Conservation (phyloP, 805 yeast genomes). For the Candida ovalis region DNA sequence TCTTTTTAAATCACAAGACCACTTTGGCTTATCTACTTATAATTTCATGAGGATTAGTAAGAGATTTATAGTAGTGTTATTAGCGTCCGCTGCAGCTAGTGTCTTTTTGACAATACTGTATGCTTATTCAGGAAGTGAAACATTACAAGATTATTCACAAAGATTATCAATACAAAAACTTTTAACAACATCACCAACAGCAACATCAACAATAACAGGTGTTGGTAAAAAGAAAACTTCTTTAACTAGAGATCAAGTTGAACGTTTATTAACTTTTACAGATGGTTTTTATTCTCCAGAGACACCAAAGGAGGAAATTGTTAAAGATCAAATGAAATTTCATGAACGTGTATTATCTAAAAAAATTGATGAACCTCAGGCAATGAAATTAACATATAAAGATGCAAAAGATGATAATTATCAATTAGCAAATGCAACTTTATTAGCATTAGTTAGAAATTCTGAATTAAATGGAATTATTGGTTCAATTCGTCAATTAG, state of each 20-base stretch:
- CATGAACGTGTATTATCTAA: conserved; percentile 35
- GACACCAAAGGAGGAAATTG: conserved; percentile 24
- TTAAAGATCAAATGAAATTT: conserved; percentile 33
- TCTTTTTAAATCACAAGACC: too few relatives aligned
- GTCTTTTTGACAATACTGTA: neutral
- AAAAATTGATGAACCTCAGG: conserved; percentile 45
- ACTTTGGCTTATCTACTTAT: too few relatives aligned
- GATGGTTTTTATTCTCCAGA: neutral
- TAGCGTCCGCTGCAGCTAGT: neutral
- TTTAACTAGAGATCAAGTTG: neutral
- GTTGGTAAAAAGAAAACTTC: too few relatives aligned
- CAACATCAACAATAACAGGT: too few relatives aligned
- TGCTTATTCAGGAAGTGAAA: neutral
- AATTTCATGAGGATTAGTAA: neutral
- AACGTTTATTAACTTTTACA: neutral
- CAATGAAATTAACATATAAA: conserved; percentile 26
- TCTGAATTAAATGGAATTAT: conserved; percentile 48
- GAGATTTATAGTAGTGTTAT: neutral
- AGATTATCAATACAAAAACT: neutral
- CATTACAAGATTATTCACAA: neutral
- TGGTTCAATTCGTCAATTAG: conserved; percentile 54
- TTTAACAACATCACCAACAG: neutral
- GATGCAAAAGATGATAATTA: conserved; percentile 13
- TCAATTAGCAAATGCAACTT: conserved; percentile 59
- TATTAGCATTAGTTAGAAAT: conserved; percentile 67